phyloP scores from a whole-genome alignment of 202 grass and related monocot species.

The Musa balbisiana region DNA sequence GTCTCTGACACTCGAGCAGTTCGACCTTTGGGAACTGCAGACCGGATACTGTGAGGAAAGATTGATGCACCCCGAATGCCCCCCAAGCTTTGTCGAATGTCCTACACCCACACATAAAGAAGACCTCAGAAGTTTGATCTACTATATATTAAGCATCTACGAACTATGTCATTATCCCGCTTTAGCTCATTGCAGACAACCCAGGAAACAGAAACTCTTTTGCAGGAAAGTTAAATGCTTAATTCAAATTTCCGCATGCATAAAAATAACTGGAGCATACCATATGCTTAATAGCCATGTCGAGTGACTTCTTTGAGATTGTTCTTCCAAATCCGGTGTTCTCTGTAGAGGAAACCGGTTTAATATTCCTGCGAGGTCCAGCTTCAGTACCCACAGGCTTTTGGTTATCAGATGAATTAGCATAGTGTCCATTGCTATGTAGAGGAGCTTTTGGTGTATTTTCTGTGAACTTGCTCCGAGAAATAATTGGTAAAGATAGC shows the following conservation, averaged over 20 bases:
- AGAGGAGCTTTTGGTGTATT: constrained; percentile 42
- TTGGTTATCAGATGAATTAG: constrained; percentile 19
- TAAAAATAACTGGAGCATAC: constrained; percentile 36
- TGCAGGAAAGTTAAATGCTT: not conserved
- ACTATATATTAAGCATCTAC: not conserved
- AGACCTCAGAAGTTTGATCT: too few relatives aligned
- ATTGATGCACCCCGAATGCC: constrained; percentile 66
- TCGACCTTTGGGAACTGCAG: constrained; percentile 42
- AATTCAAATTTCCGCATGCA: not conserved
- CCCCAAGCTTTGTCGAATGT: constrained; percentile 85
- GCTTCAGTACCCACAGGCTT: constrained; percentile 30
- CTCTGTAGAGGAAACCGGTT: constrained; percentile 37
- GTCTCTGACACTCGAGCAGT: constrained; percentile 46
- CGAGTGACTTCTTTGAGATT: constrained; percentile 93
- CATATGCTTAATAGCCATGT: constrained; percentile 98
- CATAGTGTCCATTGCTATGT: constrained; percentile 45
- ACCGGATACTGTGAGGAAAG: constrained; percentile 87
- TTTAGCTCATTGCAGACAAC: not conserved
- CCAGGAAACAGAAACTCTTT: not conserved
- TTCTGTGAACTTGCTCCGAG: constrained; percentile 67
- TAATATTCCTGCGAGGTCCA: constrained; percentile 33
- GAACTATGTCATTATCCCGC: too few relatives aligned
- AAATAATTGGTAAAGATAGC: constrained; percentile 62
- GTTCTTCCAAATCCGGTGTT: constrained; percentile 77
- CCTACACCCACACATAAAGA: constrained; percentile 34